Evolutionary conservation across 2,329 filamentous ascomycete genomes (phyloP), one percentile per base, ranked within the genome.

Genomic region (Trichoderma sp.): DNA sequence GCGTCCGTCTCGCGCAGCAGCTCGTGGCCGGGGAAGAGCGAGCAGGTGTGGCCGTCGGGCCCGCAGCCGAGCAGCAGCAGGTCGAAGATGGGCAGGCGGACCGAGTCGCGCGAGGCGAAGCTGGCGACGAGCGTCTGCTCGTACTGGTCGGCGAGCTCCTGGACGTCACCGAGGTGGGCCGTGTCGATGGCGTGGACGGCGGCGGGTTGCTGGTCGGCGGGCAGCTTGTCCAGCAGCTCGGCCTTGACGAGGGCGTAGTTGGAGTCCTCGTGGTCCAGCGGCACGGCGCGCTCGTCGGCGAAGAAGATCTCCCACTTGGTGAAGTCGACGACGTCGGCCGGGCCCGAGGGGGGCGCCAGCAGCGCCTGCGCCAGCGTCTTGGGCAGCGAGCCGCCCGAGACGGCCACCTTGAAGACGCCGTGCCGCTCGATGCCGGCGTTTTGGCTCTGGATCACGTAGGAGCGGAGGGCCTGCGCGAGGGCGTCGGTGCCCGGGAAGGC

Each of bases 281-380:
- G 91, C 61, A 98, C 95, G 71, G 92, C 92, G 74, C 95, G 91
- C 83, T 99, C 95, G 76, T 99, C 95, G 74, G 94, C 94, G 78
- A 97, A 98, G 84, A 98, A 99, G 74, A 99, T 92, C 74, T 98
- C 91, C 95, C 95, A 99, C 78, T 91, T 92, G 75, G 84, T 82
- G 79, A 96, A 97, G 72, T 90, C 83, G 70, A 93, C 79, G 4
- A 81, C 83, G 74, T 93, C 91, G 64, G 88, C 76, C 48, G 79
- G 74, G 10, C 78, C 81, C 24, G 77, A 74, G 34, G 79, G 79
- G 70, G 74, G 80, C 71, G 86, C 74, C 28, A 98, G 86, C 12
- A 98, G 87, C 10, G 93, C 93, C 76, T 92, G 87, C 52, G 93
- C 92, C 48, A 99, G 89, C 15, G 89, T 91, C 74, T 92, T 90